A percentile compares a stretch with the other conserved stretches of the same genome.
Conservation (phyloP, 1,139 yeast species). For the Yamadazyma membranifaciens region DNA sequence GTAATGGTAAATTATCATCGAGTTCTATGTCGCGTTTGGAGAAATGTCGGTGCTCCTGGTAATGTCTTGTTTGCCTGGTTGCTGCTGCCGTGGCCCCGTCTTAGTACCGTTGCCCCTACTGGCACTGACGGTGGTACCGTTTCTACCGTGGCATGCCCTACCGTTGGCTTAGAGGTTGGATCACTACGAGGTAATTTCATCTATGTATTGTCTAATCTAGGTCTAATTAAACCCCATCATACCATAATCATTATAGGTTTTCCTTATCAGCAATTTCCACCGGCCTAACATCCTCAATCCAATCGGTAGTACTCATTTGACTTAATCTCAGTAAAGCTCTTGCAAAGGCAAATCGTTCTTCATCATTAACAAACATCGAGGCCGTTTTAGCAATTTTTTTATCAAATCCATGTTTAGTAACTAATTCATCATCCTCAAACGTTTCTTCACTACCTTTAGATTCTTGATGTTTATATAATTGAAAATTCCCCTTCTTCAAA, state of each 20-base stretch:
- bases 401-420: conserved; percentile 70
- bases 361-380: conserved; percentile 81
- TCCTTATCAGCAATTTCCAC: background rate
- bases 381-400: conserved; percentile 74
- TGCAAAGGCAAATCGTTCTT: conserved; percentile 95
- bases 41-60: too few species aligned
- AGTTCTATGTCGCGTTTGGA: too few species aligned
- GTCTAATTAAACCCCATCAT: too few species aligned
- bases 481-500: conserved; percentile 53
- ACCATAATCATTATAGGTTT: too few species aligned
- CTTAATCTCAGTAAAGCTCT: conserved; percentile 86
- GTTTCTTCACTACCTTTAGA: conserved; percentile 40
- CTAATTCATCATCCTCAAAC: conserved; percentile 59
- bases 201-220: too few species aligned
- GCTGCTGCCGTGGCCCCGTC: too few species aligned
- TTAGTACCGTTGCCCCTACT: too few species aligned
- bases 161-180: too few species aligned
- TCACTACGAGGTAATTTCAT: background rate
- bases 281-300: conserved; percentile 57
- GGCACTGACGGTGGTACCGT: too few species aligned
- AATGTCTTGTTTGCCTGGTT: too few species aligned
- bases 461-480: conserved; percentile 37
- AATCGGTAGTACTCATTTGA: conserved; percentile 91
- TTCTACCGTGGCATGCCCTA: too few species aligned
- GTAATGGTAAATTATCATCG: too few species aligned